Conservation (phyloP, 805 yeast species). For the Lipomyces japonicus region DNA sequence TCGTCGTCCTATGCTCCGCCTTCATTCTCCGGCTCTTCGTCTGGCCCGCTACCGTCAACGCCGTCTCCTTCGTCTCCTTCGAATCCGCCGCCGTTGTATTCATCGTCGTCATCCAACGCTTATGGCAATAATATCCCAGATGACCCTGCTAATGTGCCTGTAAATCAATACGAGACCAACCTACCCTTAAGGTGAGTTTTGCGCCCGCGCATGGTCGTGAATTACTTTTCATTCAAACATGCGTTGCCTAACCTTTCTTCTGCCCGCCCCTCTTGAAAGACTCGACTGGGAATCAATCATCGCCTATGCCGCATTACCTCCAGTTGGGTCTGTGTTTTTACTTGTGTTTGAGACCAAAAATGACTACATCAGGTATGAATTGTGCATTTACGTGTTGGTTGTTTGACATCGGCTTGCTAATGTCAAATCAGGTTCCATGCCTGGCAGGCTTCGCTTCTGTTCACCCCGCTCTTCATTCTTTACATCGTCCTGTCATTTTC, state of each 20-base stretch:
- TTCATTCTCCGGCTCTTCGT: constrained; percentile 7
- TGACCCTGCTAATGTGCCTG: constrained; percentile 15
- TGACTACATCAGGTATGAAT: constrained; percentile 25
- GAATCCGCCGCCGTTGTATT: constrained; percentile 1
- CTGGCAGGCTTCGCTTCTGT: constrained; percentile 28
- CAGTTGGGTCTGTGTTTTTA: constrained; percentile 25
- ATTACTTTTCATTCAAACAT: too few relatives aligned
- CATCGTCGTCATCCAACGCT: background rate
- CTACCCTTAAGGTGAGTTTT: constrained; percentile 24
- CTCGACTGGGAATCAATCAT: constrained; percentile 26
- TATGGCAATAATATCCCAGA: constrained; percentile 8
- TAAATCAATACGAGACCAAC: constrained; percentile 27
- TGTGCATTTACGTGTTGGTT: too few relatives aligned
- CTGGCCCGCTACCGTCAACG: too few relatives aligned
- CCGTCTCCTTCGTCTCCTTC: background rate
- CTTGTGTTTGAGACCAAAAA: constrained; percentile 27
- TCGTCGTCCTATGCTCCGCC: constrained; percentile 11
- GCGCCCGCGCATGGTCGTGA: too few relatives aligned
- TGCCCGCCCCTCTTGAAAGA: constrained; percentile 6
- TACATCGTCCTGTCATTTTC: constrained; percentile 27
- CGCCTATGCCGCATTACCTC: constrained; percentile 26
- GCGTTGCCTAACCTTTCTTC: background rate
- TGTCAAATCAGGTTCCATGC: constrained; percentile 20
- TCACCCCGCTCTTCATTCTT: constrained; percentile 25
- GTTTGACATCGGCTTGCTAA: background rate